phyloP scores from a whole-genome alignment of 768 basidiomycete genomes.

The Leccinum rimulosum region DNA sequence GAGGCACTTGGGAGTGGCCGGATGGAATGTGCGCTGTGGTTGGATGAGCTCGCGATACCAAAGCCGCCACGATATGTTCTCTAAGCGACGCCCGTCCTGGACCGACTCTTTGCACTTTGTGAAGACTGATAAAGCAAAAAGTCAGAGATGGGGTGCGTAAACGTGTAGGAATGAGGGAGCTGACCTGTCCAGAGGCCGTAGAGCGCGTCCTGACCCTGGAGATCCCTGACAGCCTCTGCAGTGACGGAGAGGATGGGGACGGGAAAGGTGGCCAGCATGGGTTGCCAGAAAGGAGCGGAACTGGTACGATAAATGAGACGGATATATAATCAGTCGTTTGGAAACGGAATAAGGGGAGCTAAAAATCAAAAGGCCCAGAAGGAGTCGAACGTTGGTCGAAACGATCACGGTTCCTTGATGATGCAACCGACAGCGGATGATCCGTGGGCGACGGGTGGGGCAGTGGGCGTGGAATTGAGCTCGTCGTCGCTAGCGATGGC shows the following conservation, averaged over 20 bases:
- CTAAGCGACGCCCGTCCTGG: conserved; percentile 76
- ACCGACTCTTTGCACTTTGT: conserved; percentile 79
- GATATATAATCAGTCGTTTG: conserved; percentile 21
- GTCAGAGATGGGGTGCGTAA: background rate
- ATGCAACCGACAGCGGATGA: conserved; percentile 24
- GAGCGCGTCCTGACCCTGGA: conserved; percentile 67
- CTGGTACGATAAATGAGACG: conserved; percentile 10
- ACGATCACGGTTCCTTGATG: conserved; percentile 30
- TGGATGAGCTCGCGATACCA: conserved; percentile 67
- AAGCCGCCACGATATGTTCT: conserved; percentile 86
- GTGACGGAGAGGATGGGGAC: conserved; percentile 65
- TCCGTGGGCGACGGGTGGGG: conserved; percentile 14
- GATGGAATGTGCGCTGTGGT: conserved; percentile 27
- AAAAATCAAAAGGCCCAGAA: conserved; percentile 14
- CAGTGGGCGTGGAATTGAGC: background rate
- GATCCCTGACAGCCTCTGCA: conserved; percentile 61
- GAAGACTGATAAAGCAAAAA: conserved; percentile 53
- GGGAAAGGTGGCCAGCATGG: conserved; percentile 55
- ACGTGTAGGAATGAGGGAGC: background rate
- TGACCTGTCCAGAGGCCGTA: conserved; percentile 67
- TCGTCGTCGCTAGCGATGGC: conserved; percentile 14
- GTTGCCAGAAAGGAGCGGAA: conserved; percentile 12
- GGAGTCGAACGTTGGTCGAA: conserved; percentile 17
- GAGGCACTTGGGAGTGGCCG: conserved; percentile 28
- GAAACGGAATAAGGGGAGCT: conserved; percentile 13